Evolutionary conservation across 257 asterid species (phyloP), one percentile per base, ranked within the genome.

Genomic region (Solanum megistacrolobum): DNA sequence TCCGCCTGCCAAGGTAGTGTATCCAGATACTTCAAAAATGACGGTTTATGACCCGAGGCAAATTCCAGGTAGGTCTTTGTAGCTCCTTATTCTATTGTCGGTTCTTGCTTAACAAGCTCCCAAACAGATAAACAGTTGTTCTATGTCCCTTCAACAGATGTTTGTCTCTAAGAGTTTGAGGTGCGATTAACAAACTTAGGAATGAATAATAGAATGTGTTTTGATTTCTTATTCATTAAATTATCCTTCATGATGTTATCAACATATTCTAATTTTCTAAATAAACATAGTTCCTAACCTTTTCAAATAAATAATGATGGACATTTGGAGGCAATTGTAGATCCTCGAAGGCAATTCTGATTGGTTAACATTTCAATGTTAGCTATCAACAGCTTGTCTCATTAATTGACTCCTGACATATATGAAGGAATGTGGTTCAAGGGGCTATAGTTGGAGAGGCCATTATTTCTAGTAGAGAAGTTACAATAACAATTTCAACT

Each of bases 1-100:
- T 91, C 68, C 86, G 39, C 90, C 94, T 86, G 91, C 93, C 89
- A 97, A 96, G 92, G 87, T 94, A 87, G 94, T 95, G 89, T 89
- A 86, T 90, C 99, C 99, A 39, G 99, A 95, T 87, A 91, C 94
- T 89, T 96, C 98, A 39, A 94, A 91, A 91, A 92, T 96, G 99
- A 91, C 88, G 88, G 85, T 92, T 48, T 93, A 93, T 87, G 94
- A 93, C 81, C 96, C 98, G 5, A 88, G 91, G 83, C 94, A 91
- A 90, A 94, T 92, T 87, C 90, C 95, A 86, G 99, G 99, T 97
- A 94, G 75, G 60, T 78, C 31, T 60, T 81, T 9, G 41, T 31
- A 29, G 43, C 69, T 18, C 55, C 85, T 46, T 48, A 48, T 48
- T 82, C 85, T 82, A 82, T 79, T 82, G 43, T 7, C 2, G 2